Base-by-base conservation (phyloP, 2,329 filamentous ascomycete genomes). In the Phialophora macrospora region DNA sequence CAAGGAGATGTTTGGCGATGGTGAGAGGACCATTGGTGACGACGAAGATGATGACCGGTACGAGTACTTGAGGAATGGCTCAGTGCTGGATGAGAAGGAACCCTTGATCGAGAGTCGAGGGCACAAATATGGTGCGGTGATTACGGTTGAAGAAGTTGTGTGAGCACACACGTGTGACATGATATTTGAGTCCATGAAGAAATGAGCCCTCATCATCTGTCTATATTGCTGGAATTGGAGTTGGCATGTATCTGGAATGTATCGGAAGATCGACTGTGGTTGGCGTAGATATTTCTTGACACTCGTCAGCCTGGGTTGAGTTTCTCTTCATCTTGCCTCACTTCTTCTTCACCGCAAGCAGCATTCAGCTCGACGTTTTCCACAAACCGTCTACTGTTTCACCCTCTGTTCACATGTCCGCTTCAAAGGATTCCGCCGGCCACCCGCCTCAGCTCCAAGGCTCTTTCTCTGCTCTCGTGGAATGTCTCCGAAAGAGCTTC, bases 1-100 rank as follows among this genome's bases (percentile, higher is more conserved):
- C 70, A 88, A 87, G 76, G 80, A 78, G 0, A 48, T 89, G 0
- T 97, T 96, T 81, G 94, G 94, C 0, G 91, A 98, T 74, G 95
- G 95, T 0, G 94, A 98, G 82, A 85, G 86, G 71, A 88, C 85
- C 0, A 73, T 82, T 22, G 72, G 71, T 7, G 66, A 71, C 59
- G 56, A 62, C 49, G 54, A 58, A 30, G 41, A 38, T 22, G 66
- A 65, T 46, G 34, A 56, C 12, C 44, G 14, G 14, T 41, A 56
- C 46, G 12, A 12, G 4, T 30, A 56, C 46, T 6, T 34, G n/a
- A 26, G n/a, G 2, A 14, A 22, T 28, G 32, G 20, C 26, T 62
- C 30, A 4, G 14, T 63, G 14, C 56, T 66, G 30, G 55, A 63
- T 26, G 70, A 71, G 54, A 72, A 71, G 54, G 48, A 52, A 24